These are phyloP conservation scores for Fusarium drepaniforme DNA, from an alignment of 2,329 filamentous ascomycete genomes.

Conservation along the genomic window DNA sequence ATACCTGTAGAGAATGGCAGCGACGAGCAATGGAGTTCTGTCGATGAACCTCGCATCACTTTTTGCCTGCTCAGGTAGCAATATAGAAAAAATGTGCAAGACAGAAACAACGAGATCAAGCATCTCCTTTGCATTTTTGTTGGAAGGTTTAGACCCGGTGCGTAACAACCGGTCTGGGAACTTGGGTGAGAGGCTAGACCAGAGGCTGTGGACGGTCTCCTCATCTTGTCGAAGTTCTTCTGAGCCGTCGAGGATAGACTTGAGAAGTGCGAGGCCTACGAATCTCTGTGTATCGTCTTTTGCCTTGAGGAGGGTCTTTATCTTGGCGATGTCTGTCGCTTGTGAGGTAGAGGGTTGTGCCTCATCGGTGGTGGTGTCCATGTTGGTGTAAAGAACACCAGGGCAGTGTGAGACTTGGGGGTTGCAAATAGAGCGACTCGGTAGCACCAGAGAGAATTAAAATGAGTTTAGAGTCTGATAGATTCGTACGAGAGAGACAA, in stretches of 20 bases:
- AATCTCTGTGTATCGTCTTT: slow-evolving; percentile 78
- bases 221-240: slow-evolving; percentile 63
- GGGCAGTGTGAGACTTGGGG: not conserved
- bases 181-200: slow-evolving; percentile 70
- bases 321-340: slow-evolving; percentile 55
- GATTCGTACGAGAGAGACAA: not conserved
- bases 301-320: slow-evolving; percentile 66
- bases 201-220: slow-evolving; percentile 61
- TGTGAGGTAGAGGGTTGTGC: slow-evolving; percentile 17
- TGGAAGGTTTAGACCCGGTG: slow-evolving; percentile 59
- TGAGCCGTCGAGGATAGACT: slow-evolving; percentile 73
- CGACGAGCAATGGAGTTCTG: slow-evolving; percentile 66
- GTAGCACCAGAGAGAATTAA: not conserved
- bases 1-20: slow-evolving; percentile 67
- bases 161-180: slow-evolving; percentile 74
- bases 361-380: slow-evolving; percentile 18
- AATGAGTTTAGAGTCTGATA: not conserved
- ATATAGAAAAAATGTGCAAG: slow-evolving; percentile 69
- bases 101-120: slow-evolving; percentile 73
- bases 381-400: slow-evolving; percentile 5
- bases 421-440: not conserved
- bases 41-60: slow-evolving; percentile 61
- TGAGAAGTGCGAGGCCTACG: slow-evolving; percentile 74
- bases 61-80: slow-evolving; percentile 64
- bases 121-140: slow-evolving; percentile 68